Evolutionary conservation across 495 filamentous ascomycete genomes (phyloP), one percentile per base, ranked within the genome.

Genomic region (Darksidea phi): DNA sequence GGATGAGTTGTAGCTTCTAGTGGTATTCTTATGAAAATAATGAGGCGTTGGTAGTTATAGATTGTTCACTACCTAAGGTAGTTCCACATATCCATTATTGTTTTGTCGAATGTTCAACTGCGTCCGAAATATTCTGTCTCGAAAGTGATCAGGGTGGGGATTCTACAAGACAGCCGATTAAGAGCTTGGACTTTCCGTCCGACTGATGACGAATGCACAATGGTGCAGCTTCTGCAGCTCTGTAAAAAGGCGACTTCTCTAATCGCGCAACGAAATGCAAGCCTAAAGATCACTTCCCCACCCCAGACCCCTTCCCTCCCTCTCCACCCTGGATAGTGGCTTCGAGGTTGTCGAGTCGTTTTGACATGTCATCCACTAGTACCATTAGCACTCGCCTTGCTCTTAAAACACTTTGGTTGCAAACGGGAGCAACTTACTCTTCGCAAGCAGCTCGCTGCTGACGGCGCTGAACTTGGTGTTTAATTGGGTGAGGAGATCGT

Each of bases 331-430:
- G 78, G 32, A 92, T 74, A 17, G 86, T 86, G 42, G 87, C 79
- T 73, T 97, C 93, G 34, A 97, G 82, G 49, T 87, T 89, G 71
- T 97, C 93, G 4, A 97, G 75, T 17, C 93, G 87, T 59, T 86
- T 80, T 12, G 90, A 86, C 93, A 97, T 97, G 55, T 96, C 94
- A 67, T 97, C 93, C 86, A 97, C 91, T 96, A 63, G 12, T 41
- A 28, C 15, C 48, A 34, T 21, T 17, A 15, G 46, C 18, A 42
- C 18, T 24, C 12, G 2, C 24, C 23, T 18, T n/a, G n/a, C n/a
- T n/a, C n/a, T n/a, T n/a, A n/a, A n/a, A n/a, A n/a, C n/a, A n/a
- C n/a, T n/a, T n/a, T n/a, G n/a, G n/a, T n/a, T n/a, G 41, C 45
- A n/a, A 10, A 46, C 34, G 17, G 50, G 1, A 12, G 18, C 15